Percentiles rank a stretch among this genome's conserved stretches.
These are phyloP conservation scores for Pseudogymnoascus pannorum DNA, from an alignment of 2,329 filamentous ascomycete genomes.

Conservation along the genomic window DNA sequence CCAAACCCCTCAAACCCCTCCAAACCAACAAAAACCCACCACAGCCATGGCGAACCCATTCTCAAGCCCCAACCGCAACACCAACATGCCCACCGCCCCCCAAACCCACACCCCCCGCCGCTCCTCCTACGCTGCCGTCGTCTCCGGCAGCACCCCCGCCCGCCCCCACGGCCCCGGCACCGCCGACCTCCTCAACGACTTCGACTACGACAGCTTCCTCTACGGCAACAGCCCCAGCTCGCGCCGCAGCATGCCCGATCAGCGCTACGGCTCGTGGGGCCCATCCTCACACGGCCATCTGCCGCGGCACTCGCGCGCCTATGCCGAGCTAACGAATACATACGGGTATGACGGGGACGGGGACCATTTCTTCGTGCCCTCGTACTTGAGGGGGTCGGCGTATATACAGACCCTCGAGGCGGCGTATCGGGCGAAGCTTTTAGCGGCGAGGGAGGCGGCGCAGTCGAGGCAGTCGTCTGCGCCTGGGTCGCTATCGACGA, in stretches of 20 bases:
- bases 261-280: slow-evolving; percentile 20
- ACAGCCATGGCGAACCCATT: neutral
- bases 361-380: slow-evolving; percentile 67
- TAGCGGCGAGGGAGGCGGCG: slow-evolving; percentile 38
- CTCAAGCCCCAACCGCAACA: neutral
- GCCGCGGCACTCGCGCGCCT: slow-evolving; percentile 29
- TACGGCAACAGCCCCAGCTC: too few relatives aligned
- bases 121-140: slow-evolving; percentile 55
- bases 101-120: slow-evolving; percentile 39
- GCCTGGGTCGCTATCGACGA: slow-evolving; percentile 43
- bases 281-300: slow-evolving; percentile 23
- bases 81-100: slow-evolving; percentile 28
- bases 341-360: slow-evolving; percentile 19
- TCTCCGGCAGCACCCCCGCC: slow-evolving; percentile 43
- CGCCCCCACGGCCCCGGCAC: too few relatives aligned
- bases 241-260: too few relatives aligned
- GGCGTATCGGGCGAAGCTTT: slow-evolving; percentile 53
- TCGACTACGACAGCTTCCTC: slow-evolving; percentile 24
- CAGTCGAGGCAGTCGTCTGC: slow-evolving; percentile 37
- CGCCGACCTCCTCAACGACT: slow-evolving; percentile 18
- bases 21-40: neutral
- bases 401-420: slow-evolving; percentile 73
- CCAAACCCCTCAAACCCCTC: neutral
- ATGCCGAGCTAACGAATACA: slow-evolving; percentile 25
- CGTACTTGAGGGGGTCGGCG: slow-evolving; percentile 70